A percentile compares a stretch with the other conserved stretches of the same genome.
These are phyloP conservation scores for Geotrichum australiense DNA, from an alignment of 1,139 yeast species.

Conservation along the genomic window DNA sequence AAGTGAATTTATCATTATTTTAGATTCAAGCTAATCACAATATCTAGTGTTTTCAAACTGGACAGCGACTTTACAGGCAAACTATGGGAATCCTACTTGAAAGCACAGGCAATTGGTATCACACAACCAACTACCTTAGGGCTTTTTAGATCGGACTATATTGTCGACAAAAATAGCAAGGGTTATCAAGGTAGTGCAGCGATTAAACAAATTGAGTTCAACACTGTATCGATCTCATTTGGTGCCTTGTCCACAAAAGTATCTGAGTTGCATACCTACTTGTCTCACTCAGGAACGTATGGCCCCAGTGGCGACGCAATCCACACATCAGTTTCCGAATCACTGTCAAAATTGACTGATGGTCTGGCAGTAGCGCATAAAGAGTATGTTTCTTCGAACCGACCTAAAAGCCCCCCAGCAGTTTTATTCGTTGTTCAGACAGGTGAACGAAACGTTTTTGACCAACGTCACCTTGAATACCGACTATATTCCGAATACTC, in stretches of 20 bases:
- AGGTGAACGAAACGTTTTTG: slow-evolving; percentile 80
- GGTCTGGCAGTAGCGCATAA: slow-evolving; percentile 65
- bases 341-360: slow-evolving; percentile 53
- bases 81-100: slow-evolving; percentile 42
- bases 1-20: neutral
- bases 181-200: slow-evolving; percentile 21
- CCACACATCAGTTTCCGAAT: slow-evolving; percentile 61
- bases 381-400: slow-evolving; percentile 37
- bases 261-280: slow-evolving; percentile 60
- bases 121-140: slow-evolving; percentile 74
- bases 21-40: neutral
- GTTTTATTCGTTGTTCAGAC: slow-evolving; percentile 79
- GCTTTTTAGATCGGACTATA: slow-evolving; percentile 83
- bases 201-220: slow-evolving; percentile 91
- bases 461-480: slow-evolving; percentile 80
- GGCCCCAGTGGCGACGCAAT: slow-evolving; percentile 23
- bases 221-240: slow-evolving; percentile 91
- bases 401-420: slow-evolving; percentile 6
- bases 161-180: slow-evolving; percentile 39
- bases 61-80: slow-evolving; percentile 80
- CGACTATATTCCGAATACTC: slow-evolving; percentile 51
- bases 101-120: slow-evolving; percentile 36
- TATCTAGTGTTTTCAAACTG: slow-evolving; percentile 28
- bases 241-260: slow-evolving; percentile 84
- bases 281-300: slow-evolving; percentile 30